Evolutionary conservation across 257 asterid species (phyloP), one percentile per base, ranked within the genome.

Genomic region (Solanum pinnatisectum): DNA sequence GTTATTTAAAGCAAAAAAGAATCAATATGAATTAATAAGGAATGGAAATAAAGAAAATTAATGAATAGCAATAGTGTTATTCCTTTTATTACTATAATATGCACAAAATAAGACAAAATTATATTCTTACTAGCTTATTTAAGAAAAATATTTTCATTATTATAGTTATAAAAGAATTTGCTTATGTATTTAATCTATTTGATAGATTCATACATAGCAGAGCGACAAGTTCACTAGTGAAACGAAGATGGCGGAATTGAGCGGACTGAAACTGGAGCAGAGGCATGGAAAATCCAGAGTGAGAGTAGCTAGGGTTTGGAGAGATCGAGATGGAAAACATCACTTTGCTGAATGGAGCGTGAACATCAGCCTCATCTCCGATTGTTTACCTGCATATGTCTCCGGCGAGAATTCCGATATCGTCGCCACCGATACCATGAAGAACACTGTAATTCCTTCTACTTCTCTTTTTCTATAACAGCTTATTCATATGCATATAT

Each of bases 381-480:
- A 97, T 87, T 96, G 98, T 87, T 88, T 94, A 79, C 91, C 98
- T 46, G 93, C 99, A 23, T 97, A 96, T 89, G 90, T 95, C 81
- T 67, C 85, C 87, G 95, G 86, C 30, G 96, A 97, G 60, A 97
- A 96, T 84, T 94, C 96, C 52, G 90, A 90, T 77, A 91, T 97
- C 88, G 99, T 97, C 91, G 98, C 99, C 86, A 97, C 99, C 27
- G 99, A 97, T 91, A 96, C 99, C 86, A 94, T 97, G 93, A 97
- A 96, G 87, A 97, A 97, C 92, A 97, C 99, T 27, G 99, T 97
- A 90, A 87, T 7, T 46, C 6, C 1, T 42, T 74, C 5, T n/a
- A 4, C 20, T 78, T 25, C 0, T 1, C 0, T 22, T 60, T 76
- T 13, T 46, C 2, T 59, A 13, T 71, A 20, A n/a, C 15, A 5